Evolutionary conservation across 2,329 filamentous ascomycete species (phyloP), one percentile per base, ranked within the genome.

Genomic region (Arthrinium puccinioides): DNA sequence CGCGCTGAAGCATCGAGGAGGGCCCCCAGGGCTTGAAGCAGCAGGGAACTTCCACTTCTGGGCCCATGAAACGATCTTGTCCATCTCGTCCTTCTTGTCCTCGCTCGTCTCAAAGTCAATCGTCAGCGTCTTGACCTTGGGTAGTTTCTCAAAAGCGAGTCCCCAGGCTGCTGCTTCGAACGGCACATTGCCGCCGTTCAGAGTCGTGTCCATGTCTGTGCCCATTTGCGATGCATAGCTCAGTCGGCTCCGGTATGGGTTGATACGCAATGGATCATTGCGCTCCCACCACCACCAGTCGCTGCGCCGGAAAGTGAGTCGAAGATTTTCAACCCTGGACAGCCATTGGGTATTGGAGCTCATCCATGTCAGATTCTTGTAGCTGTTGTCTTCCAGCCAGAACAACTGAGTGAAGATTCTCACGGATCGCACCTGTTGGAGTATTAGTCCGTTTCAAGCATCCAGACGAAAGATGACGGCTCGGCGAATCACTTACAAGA

Each of bases 251-350:
- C 38, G 43, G 34, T 43, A 50, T 3, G 48, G 49, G 26, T 46
- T 46, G 40, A 62, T 51, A 5, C 35, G 34, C 6, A 58, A 48
- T 1, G 48, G 38, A 6, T 42, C 36, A 16, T 58, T 49, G 11
- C 32, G 28, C 41, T 60, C 58, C 59, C 59, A 62, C 16, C 48
- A 39, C 48, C 51, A 56, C 57, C 59, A 62, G 40, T 62, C 59
- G 4, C 52, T 49, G 20, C 59, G 53, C 18, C 59, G 50, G 13
- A 62, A 39, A 3, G 58, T 59, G 13, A 62, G 46, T 3, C 47
- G 55, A 8, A 63, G 38, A 16, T 38, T 45, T 10, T 52, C 44
- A 18, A 56, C 43, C 35, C 42, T 42, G 13, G 37, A 15, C 20
- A 52, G 54, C 45, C 37, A 50, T n/a, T 23, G 15, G 4, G 14